Base-by-base conservation (phyloP, 345 rosid species). In the Corchorus olitorius region DNA sequence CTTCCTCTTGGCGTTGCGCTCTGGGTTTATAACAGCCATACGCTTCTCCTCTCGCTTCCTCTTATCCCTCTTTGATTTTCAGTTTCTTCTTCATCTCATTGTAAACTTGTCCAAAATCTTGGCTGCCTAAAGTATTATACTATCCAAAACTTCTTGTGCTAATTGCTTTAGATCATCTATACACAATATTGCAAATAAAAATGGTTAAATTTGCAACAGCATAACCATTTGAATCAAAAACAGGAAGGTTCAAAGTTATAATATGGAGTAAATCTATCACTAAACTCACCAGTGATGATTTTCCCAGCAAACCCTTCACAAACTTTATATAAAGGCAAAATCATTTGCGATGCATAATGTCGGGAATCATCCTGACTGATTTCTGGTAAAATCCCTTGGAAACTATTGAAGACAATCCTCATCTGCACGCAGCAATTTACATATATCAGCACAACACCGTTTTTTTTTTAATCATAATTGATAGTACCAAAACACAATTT, bases 221-320 rank as follows among this genome's bases (percentile, higher is more conserved):
- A n/a, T n/a, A 8, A n/a, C 7, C 58, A 60, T 59, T 9, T 39
- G 12, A 15, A 9, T 22, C 39, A 59, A 35, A 54, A 54, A 46
- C 50, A 43, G 50, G 20, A n/a, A 34, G 41, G 11, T 6, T 10
- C 34, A 35, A 64, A 64, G 27, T 9, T 48, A 48, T 14, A n/a
- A 43, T 27, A 1, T 8, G 41, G 14, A 15, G 45, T 8, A 4
- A 14, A 46, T 41, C 22, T 15, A 22, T 10, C 19, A 73, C 27
- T 46, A n/a, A 76, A 76, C 87, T 76, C 70, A 93, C 98, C 97
- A 43, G 87, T 59, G 64, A 93, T 82, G 77, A 82, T 81, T 81
- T 87, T 93, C 66, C 97, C 99, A 8, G 98, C 79, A 79, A 77
- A 89, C 76, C 94, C 97, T 89, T 96, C 97, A n/a, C 86, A 89